Evolutionary conservation across 2,329 filamentous ascomycete genomes (phyloP), one percentile per base, ranked within the genome.

Genomic region (Stagonosporopsis vannaccii): DNA sequence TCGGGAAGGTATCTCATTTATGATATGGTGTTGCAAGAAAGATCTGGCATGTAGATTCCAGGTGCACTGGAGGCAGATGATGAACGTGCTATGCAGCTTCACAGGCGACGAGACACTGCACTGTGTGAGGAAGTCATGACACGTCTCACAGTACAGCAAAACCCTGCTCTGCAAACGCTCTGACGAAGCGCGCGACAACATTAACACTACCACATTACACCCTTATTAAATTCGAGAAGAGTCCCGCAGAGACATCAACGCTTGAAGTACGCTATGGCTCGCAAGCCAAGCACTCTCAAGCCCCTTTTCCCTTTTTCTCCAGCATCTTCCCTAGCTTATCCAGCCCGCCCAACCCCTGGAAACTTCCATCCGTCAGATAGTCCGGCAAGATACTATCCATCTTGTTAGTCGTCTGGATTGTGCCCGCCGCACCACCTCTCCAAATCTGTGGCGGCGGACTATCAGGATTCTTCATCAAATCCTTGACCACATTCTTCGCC

Each of bases 401-500:
- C 47, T 55, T 56, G 20, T 51, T 53, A 9, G 39, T 50, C 20
- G 23, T 15, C 17, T 51, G 44, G 1, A 59, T 41, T 3, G 44
- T 56, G 7, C 56, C 56, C 3, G 56, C 56, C 4, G 49, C 45
- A 1, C 56, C 56, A 9, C 55, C 58, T 25, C 58, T 54, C 57
- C 57, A 60, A 22, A 60, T 60, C 48, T 56, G 39, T 15, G 44
- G 22, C 13, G 57, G 53, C 4, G 57, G 57, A 17, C 19, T 47
- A 15, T 57, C 53, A 3, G 46, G 46, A 15, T 47, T 56, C 48
- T 50, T 56, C 48, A 57, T 41, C 22, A 60, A 37, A 35, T 60
- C 57, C 22, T 51, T 47, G 12, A 57, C 53, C 3, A 60, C 57
- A 12, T 57, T 56, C 23, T 57, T 57, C 9, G 57, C 57, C 57